phyloP scores from a whole-genome alignment of 225 moss, liverwort and hornwort species.

The Physcomitrium patens region DNA sequence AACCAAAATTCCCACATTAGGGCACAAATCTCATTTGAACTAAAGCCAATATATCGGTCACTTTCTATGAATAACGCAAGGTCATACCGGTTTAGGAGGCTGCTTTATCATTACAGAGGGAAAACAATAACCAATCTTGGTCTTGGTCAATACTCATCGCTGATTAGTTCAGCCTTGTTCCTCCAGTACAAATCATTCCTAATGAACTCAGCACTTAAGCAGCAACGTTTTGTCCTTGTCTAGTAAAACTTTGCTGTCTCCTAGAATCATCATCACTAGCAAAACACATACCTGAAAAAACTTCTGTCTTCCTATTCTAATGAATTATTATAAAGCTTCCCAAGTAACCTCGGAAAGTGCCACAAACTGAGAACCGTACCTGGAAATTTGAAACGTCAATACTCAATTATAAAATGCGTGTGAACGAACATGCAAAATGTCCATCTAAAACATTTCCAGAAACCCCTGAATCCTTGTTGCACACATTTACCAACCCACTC shows the following conservation, averaged over 20 bases:
- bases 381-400: no score
- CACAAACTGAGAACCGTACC: no score
- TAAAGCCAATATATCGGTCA: constrained; percentile 27
- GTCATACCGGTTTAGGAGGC: constrained; percentile 43
- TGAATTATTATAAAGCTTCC: no score
- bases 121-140: constrained; percentile 31
- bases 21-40: no score
- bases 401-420: no score
- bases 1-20: no score
- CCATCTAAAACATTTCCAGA: not conserved
- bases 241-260: constrained; percentile 26
- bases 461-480: constrained; percentile 28
- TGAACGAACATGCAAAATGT: no score
- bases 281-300: no score
- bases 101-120: constrained; percentile 22
- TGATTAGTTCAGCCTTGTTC: constrained; percentile 28
- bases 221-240: constrained; percentile 29
- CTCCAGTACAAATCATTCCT: constrained; percentile 28
- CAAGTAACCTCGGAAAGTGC: no score
- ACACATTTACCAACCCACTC: constrained; percentile 23
- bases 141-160: constrained; percentile 28
- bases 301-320: no score
- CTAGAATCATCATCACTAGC: constrained; percentile 26
- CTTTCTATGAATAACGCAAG: constrained; percentile 47
- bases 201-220: constrained; percentile 23